phyloP scores from a whole-genome alignment of 148 eudicot genomes.

The Rheum nobile region DNA sequence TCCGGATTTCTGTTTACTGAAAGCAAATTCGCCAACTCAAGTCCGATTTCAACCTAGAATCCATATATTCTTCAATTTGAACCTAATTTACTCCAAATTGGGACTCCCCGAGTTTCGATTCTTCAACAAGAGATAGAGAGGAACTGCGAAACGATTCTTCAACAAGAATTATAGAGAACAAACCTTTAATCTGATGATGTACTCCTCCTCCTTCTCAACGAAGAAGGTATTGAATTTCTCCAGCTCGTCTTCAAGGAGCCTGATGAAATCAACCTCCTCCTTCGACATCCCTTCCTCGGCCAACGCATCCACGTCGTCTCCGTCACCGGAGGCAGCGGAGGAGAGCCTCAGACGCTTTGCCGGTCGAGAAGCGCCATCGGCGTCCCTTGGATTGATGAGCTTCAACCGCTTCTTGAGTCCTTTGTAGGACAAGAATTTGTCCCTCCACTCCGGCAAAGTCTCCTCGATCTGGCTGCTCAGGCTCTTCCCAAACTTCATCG shows the following conservation, averaged over 20 bases:
- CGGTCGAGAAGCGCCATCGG: conserved; percentile 19
- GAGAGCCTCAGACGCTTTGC: conserved; percentile 33
- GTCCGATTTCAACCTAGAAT: neutral
- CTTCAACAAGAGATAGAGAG: neutral
- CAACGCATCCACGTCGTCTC: conserved; percentile 4
- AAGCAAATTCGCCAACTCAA: neutral
- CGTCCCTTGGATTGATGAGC: conserved; percentile 38
- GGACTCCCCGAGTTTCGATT: neutral
- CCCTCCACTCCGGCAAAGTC: conserved; percentile 91
- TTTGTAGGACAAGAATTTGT: conserved; percentile 86
- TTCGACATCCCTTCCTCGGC: conserved; percentile 35
- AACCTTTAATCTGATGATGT: conserved; percentile 87
- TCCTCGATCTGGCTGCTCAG: conserved; percentile 88
- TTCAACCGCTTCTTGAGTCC: conserved; percentile 78
- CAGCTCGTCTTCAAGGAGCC: conserved; percentile 68
- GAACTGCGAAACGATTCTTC: neutral
- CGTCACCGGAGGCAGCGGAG: conserved; percentile 10
- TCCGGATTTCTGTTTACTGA: neutral
- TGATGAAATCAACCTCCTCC: conserved; percentile 59
- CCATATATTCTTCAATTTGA: neutral
- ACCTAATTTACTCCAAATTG: neutral
- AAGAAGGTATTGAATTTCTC: conserved; percentile 84
- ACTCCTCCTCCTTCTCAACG: conserved; percentile 92
- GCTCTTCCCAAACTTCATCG: conserved; percentile 93
- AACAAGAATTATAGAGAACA: neutral